phyloP scores from a whole-genome alignment of 495 filamentous ascomycete genomes.

The Xylaria scruposa region DNA sequence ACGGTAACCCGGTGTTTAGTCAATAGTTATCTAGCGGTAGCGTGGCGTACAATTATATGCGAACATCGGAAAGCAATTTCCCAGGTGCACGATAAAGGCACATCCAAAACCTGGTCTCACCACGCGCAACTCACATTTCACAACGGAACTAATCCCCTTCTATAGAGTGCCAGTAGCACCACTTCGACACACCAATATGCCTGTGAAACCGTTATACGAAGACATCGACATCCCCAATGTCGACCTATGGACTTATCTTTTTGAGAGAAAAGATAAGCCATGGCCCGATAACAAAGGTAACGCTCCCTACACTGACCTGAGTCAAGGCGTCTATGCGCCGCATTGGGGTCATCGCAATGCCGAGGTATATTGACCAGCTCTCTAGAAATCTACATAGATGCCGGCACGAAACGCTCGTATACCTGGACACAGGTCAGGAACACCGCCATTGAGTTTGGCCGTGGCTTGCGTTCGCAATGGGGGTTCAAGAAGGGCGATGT shows the following conservation, averaged over 20 bases:
- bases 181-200: constrained; percentile 50
- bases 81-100: not conserved
- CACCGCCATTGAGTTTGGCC: constrained; percentile 76
- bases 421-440: constrained; percentile 72
- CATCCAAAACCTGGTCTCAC: not conserved
- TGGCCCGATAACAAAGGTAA: constrained; percentile 73
- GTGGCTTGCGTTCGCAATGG: constrained; percentile 73
- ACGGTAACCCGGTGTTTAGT: too few relatives aligned
- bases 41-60: not conserved
- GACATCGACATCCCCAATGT: constrained; percentile 66
- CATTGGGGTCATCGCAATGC: not conserved
- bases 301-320: not conserved
- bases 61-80: not conserved
- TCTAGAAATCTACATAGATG: constrained; percentile 80
- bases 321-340: not conserved
- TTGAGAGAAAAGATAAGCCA: constrained; percentile 72
- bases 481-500: constrained; percentile 85
- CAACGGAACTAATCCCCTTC: not conserved
- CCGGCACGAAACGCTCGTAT: constrained; percentile 73
- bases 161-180: not conserved
- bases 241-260: constrained; percentile 80
- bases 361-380: not conserved
- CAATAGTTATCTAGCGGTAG: not conserved
- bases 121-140: not conserved
- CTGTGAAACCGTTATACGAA: constrained; percentile 61